Evolutionary conservation across 306 rosid species (phyloP).

Genomic region (Potentilla sterilis): DNA sequence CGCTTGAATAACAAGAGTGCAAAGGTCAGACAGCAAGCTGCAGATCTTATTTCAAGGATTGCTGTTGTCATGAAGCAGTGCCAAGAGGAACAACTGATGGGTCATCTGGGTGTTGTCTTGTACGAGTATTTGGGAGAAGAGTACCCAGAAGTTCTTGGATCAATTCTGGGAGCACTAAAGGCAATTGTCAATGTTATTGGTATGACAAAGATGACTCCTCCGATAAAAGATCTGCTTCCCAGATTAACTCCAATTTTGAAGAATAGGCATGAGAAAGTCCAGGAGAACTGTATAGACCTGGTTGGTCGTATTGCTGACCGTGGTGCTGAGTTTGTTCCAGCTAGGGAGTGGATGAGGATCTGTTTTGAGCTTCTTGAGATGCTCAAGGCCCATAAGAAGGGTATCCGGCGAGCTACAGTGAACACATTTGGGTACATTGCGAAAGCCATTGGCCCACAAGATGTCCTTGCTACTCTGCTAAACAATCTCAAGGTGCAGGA

Average conservation of each 20-base stretch:
- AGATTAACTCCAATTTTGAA: conserved; percentile 92
- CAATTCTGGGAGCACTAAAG: conserved; percentile 90
- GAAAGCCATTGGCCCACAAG: conserved; percentile 94
- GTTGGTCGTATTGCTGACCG: conserved; percentile 97
- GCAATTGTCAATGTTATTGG: conserved; percentile 97
- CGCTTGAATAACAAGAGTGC: conserved; percentile 95
- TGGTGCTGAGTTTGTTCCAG: conserved; percentile 96
- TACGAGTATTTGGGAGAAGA: conserved; percentile 97
- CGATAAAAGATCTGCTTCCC: conserved; percentile 93
- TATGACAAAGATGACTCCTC: conserved; percentile 99
- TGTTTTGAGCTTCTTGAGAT: conserved; percentile 98
- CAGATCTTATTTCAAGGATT: conserved; percentile 91
- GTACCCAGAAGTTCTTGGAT: conserved; percentile 93
- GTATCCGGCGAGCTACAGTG: conserved; percentile 87
- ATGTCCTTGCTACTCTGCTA: conserved; percentile 77
- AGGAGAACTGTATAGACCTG: conserved; percentile 93
- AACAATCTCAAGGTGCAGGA: conserved; percentile 94
- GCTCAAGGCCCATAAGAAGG: conserved; percentile 97
- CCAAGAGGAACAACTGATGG: conserved; percentile 95
- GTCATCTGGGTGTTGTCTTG: conserved; percentile 95
- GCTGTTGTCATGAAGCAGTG: conserved; percentile 99
- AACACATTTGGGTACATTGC: conserved; percentile 93
- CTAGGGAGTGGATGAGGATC: conserved; percentile 98
- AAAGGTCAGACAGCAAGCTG: conserved; percentile 94
- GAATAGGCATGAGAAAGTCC: conserved; percentile 95